A percentile compares a stretch with the other conserved stretches of the same genome.
These are phyloP conservation scores for Sinapis alba DNA, from an alignment of 441 rosid species.

Conservation along the genomic window DNA sequence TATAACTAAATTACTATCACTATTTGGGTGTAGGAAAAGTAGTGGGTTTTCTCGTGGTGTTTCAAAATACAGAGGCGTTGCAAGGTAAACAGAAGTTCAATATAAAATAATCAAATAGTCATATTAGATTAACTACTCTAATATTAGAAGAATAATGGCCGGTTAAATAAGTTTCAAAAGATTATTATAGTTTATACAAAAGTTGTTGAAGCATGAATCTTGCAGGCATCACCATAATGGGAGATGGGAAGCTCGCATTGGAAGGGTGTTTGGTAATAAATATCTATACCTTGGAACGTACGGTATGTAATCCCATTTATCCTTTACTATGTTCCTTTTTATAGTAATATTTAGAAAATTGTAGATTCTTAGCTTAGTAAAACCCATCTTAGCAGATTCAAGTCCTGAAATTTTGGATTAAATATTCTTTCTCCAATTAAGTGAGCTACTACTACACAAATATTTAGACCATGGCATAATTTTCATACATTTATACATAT, in stretches of 20 bases:
- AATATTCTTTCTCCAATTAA: background rate
- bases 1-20: background rate
- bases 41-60: constrained; percentile 94
- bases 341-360: constrained; percentile 8
- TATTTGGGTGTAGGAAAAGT: constrained; percentile 61
- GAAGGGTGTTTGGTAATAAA: constrained; percentile 91
- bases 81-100: constrained; percentile 54
- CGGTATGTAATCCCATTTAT: constrained; percentile 41
- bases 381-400: background rate
- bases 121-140: background rate
- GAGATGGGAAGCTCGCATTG: constrained; percentile 95
- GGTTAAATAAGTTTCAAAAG: background rate
- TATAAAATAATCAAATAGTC: background rate
- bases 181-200: background rate
- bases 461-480: background rate
- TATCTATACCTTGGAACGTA: constrained; percentile 90
- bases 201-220: constrained; percentile 14
- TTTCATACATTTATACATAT: background rate
- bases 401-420: constrained; percentile 1
- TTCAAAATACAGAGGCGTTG: constrained; percentile 93
- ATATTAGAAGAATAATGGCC: background rate
- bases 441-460: background rate
- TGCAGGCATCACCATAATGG: constrained; percentile 96
- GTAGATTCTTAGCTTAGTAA: background rate
- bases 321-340: background rate